These are phyloP conservation scores for Acanthamoeba castellanii DNA, from an alignment of 208 protist species.

Conservation along the genomic window DNA sequence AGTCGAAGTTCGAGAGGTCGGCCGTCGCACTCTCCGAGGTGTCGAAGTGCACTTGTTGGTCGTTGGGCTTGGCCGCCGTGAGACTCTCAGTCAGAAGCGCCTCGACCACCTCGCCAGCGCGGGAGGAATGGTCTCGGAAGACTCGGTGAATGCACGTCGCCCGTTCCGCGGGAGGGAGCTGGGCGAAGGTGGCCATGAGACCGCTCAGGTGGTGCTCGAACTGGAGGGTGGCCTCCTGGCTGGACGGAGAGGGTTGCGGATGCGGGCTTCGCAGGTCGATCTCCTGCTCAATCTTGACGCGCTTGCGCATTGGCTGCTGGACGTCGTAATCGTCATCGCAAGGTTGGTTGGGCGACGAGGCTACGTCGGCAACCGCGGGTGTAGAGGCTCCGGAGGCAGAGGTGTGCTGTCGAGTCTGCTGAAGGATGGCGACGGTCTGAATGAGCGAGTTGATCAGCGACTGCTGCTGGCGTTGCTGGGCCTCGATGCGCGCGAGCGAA, in stretches of 20 bases:
- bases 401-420: not conserved
- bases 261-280: not conserved
- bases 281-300: not conserved
- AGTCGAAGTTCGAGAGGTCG: not conserved
- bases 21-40: not conserved
- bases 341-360: not conserved
- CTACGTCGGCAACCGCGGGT: not conserved
- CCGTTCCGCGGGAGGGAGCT: not conserved
- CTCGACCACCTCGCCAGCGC: not conserved
- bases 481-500: not conserved
- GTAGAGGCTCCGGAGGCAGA: not conserved
- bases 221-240: not conserved
- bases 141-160: not conserved
- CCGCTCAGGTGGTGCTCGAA: conserved; percentile 6
- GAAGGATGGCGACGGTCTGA: not conserved
- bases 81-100: not conserved
- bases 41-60: not conserved
- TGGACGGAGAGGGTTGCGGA: not conserved
- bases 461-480: conserved; percentile 14
- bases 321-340: not conserved
- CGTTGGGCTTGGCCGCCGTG: not conserved
- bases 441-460: not conserved
- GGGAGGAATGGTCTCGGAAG: not conserved
- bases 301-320: not conserved
- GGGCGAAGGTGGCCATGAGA: not conserved